Conservation (phyloP, 495 filamentous ascomycete species). For the Neurospora sp. region DNA sequence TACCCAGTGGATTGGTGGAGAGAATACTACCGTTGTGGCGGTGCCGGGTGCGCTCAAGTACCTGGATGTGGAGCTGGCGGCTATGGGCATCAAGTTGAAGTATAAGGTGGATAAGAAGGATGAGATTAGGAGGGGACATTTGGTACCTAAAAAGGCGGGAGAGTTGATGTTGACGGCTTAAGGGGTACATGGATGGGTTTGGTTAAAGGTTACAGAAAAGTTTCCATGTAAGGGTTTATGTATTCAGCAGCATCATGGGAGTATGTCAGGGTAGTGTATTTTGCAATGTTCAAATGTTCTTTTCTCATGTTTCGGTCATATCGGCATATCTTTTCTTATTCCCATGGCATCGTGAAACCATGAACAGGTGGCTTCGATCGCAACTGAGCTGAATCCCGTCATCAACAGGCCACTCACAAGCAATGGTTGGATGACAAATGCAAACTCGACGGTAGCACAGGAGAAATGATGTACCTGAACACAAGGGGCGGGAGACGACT, state of each 20-base stretch:
- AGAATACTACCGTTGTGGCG: constrained; percentile 80
- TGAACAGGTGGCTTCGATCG: neutral
- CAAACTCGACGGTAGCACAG: neutral
- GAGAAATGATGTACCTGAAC: neutral
- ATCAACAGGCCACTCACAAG: neutral
- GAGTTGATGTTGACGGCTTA: constrained; percentile 12
- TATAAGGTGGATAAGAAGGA: constrained; percentile 64
- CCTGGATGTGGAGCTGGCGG: constrained; percentile 86
- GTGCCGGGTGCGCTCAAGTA: constrained; percentile 88
- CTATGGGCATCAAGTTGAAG: constrained; percentile 43
- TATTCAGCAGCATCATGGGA: neutral
- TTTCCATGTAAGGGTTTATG: neutral
- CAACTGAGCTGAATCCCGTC: neutral
- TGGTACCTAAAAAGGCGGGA: constrained; percentile 6
- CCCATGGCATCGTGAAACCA: neutral
- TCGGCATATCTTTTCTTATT: neutral
- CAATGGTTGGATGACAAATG: neutral
- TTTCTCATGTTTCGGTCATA: neutral
- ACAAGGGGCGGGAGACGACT: neutral
- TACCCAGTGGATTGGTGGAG: constrained; percentile 70
- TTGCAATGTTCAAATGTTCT: neutral
- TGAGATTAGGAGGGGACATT: constrained; percentile 31
- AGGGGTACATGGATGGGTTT: neutral
- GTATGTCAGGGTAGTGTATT: neutral
- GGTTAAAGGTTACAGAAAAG: neutral